Conservation (phyloP, 2,329 filamentous ascomycete genomes). For the Scedosporium aurantiacum region DNA sequence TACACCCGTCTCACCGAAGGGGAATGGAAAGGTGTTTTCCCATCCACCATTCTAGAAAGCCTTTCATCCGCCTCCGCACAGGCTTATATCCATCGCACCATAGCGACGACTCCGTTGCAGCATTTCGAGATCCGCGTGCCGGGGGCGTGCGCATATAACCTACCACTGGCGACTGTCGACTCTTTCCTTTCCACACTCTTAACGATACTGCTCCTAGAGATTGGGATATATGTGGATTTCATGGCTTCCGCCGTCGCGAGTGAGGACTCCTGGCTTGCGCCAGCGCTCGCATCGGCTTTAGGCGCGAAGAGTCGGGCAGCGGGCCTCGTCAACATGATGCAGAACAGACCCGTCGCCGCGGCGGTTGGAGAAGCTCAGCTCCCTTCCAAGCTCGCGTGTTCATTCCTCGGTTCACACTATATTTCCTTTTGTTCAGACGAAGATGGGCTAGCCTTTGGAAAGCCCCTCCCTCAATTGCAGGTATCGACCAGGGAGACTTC, state of each 20-base stretch:
- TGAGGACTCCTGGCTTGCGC: slow-evolving; percentile 22
- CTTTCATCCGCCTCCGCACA: slow-evolving; percentile 23
- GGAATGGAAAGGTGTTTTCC: slow-evolving; percentile 21
- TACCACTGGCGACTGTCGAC: slow-evolving; percentile 14
- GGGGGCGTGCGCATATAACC: slow-evolving; percentile 17
- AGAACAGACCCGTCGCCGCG: slow-evolving; percentile 20
- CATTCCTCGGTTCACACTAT: slow-evolving; percentile 20
- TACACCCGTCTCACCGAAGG: slow-evolving; percentile 17
- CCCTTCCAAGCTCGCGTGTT: slow-evolving; percentile 20
- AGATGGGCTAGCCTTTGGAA: not conserved
- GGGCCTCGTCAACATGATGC: slow-evolving; percentile 28
- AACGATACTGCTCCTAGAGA: slow-evolving; percentile 17
- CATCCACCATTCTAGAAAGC: slow-evolving; percentile 19
- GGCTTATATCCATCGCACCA: slow-evolving; percentile 23
- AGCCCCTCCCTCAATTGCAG: not conserved
- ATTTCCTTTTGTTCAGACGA: slow-evolving; percentile 16
- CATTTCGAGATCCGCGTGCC: slow-evolving; percentile 19
- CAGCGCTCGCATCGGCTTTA: slow-evolving; percentile 19
- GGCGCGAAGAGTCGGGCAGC: slow-evolving; percentile 23
- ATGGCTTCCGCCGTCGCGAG: slow-evolving; percentile 11
- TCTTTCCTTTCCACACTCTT: slow-evolving; percentile 17
- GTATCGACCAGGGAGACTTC: slow-evolving; percentile 10
- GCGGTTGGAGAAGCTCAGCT: slow-evolving; percentile 22
- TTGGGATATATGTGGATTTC: slow-evolving; percentile 17
- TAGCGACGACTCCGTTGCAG: slow-evolving; percentile 21